Base-by-base conservation (phyloP, 108 stramenopile species). In the Hondaea fermentalgiana region DNA sequence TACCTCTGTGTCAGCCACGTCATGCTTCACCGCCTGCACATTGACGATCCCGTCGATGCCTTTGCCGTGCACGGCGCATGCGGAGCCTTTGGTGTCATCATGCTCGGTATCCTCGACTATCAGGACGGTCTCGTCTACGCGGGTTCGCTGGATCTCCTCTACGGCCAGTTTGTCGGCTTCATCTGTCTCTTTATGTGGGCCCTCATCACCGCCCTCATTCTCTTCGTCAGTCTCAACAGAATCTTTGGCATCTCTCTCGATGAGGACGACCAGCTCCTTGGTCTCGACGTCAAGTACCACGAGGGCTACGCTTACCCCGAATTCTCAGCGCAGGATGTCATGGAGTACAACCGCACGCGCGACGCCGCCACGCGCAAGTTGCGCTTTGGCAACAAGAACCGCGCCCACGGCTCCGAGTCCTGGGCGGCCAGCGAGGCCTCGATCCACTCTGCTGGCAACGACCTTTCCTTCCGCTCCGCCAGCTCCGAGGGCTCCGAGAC, bases 1-100 rank as follows among this genome's bases (percentile, higher is more conserved):
- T 98, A 97, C 91, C 72, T 95, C 29, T 72, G 89, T 44, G 25
- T 69, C 45, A 93, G 94, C 44, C 89, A 87, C 47, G 72, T 95
- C 12, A 89, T 98, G 28, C 91, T 97, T 12, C 76, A 83, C 76
- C 45, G 51, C n/a, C 51, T 83, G 51, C 45, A 83, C 49, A 83
- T 87, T 25, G 87, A 87, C 43, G 87, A 87, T 57, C 87, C 87
- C 16, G 29, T 87, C 29, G 87, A 87, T 29, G 87, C 87, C 16
- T 55, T 57, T 55, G 53, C 87, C 5, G 87, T 87, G 10, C 87
- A 87, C 4, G 87, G 53, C 25, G 87, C 87, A 12, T 87, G 87
- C 57, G 87, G 87, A 5, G 87, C 87, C 12, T 57, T 55, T 55
- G 87, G 87, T 21, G 28, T 57, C 42, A 35, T 87, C 42, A 17